These are phyloP conservation scores for Pezicula rhizophila DNA, from an alignment of 2,329 filamentous ascomycete species.

Conservation along the genomic window DNA sequence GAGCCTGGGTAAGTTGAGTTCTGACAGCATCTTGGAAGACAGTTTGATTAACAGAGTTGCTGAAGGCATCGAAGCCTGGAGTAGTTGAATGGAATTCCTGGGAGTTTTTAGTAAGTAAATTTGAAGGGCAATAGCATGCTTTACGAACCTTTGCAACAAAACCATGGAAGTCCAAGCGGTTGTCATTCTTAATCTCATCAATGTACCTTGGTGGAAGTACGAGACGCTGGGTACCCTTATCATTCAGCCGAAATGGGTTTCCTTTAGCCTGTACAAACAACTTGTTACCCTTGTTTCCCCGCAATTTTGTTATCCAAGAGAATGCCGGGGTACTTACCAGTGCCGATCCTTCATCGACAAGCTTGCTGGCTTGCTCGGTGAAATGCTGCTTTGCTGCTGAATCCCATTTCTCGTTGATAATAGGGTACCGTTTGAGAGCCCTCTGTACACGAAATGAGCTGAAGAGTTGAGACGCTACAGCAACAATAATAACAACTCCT, in stretches of 20 bases:
- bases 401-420: constrained; percentile 9
- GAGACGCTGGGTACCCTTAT: constrained; percentile 3
- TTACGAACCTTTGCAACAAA: constrained; percentile 28
- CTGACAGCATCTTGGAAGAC: constrained; percentile 27
- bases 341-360: constrained; percentile 3
- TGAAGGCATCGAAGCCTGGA: constrained; percentile 28
- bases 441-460: neutral
- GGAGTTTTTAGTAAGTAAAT: neutral
- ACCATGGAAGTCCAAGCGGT: constrained; percentile 27
- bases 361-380: neutral
- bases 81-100: constrained; percentile 31
- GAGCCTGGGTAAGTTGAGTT: constrained; percentile 29
- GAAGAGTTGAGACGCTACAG: too few relatives aligned
- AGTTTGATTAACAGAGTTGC: constrained; percentile 18
- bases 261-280: constrained; percentile 6
- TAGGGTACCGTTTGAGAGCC: constrained; percentile 5
- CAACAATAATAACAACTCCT: too few relatives aligned
- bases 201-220: constrained; percentile 11
- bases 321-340: neutral
- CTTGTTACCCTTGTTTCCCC: neutral
- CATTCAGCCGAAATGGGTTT: constrained; percentile 8
- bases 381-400: constrained; percentile 7
- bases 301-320: neutral
- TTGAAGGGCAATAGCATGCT: too few relatives aligned
- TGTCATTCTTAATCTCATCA: constrained; percentile 31